Conservation (phyloP, 495 filamentous ascomycete genomes). For the Daldinia concentrica region DNA sequence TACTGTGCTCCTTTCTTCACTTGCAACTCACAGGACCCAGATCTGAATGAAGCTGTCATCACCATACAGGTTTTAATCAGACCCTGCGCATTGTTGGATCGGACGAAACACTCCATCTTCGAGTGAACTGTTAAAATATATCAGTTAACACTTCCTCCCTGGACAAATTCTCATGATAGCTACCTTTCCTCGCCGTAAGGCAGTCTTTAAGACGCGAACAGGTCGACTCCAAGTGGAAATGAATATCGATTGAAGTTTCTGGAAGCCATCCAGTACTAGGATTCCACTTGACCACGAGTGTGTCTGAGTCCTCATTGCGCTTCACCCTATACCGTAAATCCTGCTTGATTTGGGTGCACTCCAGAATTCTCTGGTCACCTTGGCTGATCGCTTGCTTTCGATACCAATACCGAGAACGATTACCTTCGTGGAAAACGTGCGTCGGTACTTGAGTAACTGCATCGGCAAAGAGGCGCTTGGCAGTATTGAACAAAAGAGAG, state of each 20-base stretch:
- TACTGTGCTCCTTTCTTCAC: neutral
- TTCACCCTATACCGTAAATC: neutral
- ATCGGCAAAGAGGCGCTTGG: conserved; percentile 16
- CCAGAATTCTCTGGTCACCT: conserved; percentile 7
- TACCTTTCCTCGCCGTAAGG: neutral
- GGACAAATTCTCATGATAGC: neutral
- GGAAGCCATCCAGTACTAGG: neutral
- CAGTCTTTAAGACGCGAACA: neutral
- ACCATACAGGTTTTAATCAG: neutral
- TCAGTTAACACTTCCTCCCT: neutral
- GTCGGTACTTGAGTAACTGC: conserved; percentile 2
- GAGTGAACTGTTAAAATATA: neutral
- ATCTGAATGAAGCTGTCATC: neutral
- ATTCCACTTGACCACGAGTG: neutral
- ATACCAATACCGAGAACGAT: neutral
- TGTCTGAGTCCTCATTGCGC: neutral
- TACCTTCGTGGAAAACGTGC: neutral
- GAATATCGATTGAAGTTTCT: neutral
- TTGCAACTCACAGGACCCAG: neutral
- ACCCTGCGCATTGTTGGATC: neutral
- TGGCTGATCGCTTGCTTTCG: neutral
- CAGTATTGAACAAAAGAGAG: conserved; percentile 5
- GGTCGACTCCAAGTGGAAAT: neutral
- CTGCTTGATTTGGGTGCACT: conserved; percentile 1
- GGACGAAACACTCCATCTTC: neutral